phyloP scores from a whole-genome alignment of 2,329 filamentous ascomycete genomes.

The Lomentospora prolificans region DNA sequence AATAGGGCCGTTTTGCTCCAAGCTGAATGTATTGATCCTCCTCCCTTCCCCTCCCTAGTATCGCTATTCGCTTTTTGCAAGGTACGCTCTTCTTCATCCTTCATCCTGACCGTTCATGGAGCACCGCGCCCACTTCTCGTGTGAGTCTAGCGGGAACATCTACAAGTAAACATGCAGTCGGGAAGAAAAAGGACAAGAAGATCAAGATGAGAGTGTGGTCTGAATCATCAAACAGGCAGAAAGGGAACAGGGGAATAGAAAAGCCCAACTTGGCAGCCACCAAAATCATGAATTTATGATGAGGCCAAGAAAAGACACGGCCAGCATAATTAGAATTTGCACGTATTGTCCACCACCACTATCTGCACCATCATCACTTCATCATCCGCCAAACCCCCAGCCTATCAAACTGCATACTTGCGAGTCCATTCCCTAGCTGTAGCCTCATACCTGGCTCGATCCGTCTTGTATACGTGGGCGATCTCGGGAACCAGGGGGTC shows the following conservation, averaged over 20 bases:
- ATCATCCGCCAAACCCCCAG: background rate
- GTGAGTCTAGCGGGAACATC: no score
- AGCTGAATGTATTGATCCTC: no score
- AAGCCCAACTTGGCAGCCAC: background rate
- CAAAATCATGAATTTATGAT: slow-evolving; percentile 3
- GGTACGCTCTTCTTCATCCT: no score
- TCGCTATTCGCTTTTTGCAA: no score
- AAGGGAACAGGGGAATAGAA: background rate
- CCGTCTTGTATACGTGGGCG: slow-evolving; percentile 99
- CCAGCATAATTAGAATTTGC: slow-evolving; percentile 1
- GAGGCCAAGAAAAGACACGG: background rate
- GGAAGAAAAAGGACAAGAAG: background rate
- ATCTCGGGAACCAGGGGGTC: slow-evolving; percentile 98
- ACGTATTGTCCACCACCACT: background rate
- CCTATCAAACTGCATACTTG: slow-evolving; percentile 83
- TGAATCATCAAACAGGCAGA: background rate
- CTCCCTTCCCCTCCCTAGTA: no score
- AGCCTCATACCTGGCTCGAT: slow-evolving; percentile 89
- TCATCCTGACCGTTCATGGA: no score
- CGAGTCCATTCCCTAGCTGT: slow-evolving; percentile 97
- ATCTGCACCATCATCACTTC: background rate
- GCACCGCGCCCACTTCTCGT: no score
- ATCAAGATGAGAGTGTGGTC: background rate
- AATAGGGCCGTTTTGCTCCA: no score
- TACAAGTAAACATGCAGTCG: background rate